A percentile compares a stretch with the other conserved stretches of the same genome.
These are phyloP conservation scores for Trichoderma sp. DNA, from an alignment of 2,329 filamentous ascomycete species.

Conservation along the genomic window DNA sequence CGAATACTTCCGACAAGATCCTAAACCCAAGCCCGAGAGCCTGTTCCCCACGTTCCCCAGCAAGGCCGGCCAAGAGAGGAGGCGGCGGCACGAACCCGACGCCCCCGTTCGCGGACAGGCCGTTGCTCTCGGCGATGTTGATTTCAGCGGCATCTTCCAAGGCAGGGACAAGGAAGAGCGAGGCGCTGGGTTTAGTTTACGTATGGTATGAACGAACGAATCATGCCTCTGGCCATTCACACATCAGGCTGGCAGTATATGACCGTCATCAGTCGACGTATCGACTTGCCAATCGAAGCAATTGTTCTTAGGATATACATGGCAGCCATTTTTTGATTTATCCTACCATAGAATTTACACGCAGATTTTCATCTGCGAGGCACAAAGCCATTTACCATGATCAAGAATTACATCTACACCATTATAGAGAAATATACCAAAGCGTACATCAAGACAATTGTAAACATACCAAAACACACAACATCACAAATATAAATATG, in stretches of 20 bases:
- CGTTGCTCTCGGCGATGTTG: constrained; percentile 52
- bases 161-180: constrained; percentile 62
- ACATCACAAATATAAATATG: no score
- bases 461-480: no score
- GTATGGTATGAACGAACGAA: constrained; percentile 46
- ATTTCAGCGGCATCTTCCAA: constrained; percentile 71
- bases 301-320: background rate
- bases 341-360: background rate
- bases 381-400: background rate
- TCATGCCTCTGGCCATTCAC: background rate
- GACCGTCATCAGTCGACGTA: background rate
- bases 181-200: constrained; percentile 64
- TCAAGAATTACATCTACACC: background rate
- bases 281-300: background rate
- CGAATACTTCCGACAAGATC: constrained; percentile 84
- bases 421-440: background rate
- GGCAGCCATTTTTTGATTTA: background rate
- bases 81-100: constrained; percentile 69
- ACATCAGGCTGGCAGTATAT: background rate
- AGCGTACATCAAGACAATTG: background rate
- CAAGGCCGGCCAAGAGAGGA: constrained; percentile 86
- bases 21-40: constrained; percentile 81
- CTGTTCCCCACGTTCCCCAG: constrained; percentile 98
- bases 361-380: background rate
- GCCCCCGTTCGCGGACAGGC: constrained; percentile 77